A percentile compares a stretch with the other conserved stretches of the same genome.
Evolutionary conservation across 2,329 filamentous ascomycete genomes (phyloP).

Genomic region (Spiromastix sp.): DNA sequence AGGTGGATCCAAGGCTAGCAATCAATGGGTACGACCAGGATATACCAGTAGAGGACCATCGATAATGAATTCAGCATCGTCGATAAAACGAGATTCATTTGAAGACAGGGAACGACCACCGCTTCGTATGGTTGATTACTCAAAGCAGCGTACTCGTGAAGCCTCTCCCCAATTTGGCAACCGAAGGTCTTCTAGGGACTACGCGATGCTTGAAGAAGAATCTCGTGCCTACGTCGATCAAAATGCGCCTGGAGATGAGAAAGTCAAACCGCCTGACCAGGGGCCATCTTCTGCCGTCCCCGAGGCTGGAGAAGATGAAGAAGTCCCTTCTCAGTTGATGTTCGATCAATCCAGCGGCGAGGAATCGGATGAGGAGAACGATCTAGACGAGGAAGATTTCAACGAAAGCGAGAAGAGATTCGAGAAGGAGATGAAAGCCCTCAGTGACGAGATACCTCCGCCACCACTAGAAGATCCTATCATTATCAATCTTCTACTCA

Average conservation of each 20-base stretch:
- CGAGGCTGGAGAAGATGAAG: conserved; percentile 5
- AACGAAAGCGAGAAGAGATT: conserved; percentile 35
- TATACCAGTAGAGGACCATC: conserved; percentile 15
- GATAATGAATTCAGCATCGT: conserved; percentile 8
- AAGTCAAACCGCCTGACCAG: not conserved
- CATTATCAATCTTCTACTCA: conserved; percentile 31
- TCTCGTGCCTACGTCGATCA: not conserved
- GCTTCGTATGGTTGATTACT: not conserved
- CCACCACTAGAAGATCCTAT: conserved; percentile 32
- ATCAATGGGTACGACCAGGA: conserved; percentile 30
- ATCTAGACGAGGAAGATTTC: conserved; percentile 39
- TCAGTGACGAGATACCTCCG: conserved; percentile 33
- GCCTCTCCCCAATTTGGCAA: not conserved
- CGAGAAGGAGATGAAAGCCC: conserved; percentile 33
- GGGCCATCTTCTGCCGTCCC: not conserved
- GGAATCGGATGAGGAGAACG: conserved; percentile 33
- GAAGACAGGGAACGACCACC: conserved; percentile 18
- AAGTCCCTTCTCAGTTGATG: conserved; percentile 14
- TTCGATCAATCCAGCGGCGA: conserved; percentile 31
- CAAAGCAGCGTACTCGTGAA: conserved; percentile 1
- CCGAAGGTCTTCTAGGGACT: not conserved
- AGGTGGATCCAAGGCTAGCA: conserved; percentile 24
- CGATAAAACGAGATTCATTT: conserved; percentile 22
- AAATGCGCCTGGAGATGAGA: not conserved
- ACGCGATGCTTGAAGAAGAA: not conserved